Evolutionary conservation across 2,329 filamentous ascomycete species (phyloP).

Genomic region (Neofusicoccum ribis): DNA sequence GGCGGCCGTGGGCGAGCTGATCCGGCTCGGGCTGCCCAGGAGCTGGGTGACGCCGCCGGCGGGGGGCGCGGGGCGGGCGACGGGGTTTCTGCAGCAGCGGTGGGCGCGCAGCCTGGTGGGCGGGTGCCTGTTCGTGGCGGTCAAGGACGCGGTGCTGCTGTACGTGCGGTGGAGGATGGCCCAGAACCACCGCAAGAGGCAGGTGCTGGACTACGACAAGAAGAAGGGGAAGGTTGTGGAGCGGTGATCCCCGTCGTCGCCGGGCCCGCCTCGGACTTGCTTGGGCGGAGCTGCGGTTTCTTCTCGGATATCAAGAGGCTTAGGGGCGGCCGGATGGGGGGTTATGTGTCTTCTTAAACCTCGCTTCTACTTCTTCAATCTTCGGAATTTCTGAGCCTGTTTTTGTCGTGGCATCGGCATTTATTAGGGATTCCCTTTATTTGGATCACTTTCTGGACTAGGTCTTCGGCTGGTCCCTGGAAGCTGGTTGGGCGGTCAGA

Average conservation of each 20-base stretch:
- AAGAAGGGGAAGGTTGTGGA: constrained; percentile 22
- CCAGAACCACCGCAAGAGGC: constrained; percentile 47
- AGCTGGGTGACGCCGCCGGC: constrained; percentile 59
- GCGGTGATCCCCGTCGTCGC: not conserved
- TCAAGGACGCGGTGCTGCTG: constrained; percentile 68
- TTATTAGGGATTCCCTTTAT: too few species aligned
- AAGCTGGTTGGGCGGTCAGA: not conserved
- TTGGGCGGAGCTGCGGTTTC: too few species aligned
- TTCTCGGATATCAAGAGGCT: too few species aligned
- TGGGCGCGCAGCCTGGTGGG: constrained; percentile 91
- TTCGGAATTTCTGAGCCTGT: too few species aligned
- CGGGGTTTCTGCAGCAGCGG: constrained; percentile 68
- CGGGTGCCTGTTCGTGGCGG: constrained; percentile 81
- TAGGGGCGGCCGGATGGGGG: too few species aligned
- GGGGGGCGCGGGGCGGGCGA: constrained; percentile 28
- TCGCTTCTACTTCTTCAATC: too few species aligned
- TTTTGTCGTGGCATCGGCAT: too few species aligned
- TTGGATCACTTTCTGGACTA: too few species aligned
- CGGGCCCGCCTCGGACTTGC: too few species aligned
- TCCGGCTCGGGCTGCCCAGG: constrained; percentile 67
- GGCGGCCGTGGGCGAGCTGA: constrained; percentile 71
- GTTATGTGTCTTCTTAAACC: too few species aligned
- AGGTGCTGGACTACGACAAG: constrained; percentile 45
- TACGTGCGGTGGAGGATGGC: constrained; percentile 58
- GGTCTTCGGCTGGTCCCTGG: not conserved